Conservation (phyloP, 176 grass and related monocot species). For the Melocanna baccifera region DNA sequence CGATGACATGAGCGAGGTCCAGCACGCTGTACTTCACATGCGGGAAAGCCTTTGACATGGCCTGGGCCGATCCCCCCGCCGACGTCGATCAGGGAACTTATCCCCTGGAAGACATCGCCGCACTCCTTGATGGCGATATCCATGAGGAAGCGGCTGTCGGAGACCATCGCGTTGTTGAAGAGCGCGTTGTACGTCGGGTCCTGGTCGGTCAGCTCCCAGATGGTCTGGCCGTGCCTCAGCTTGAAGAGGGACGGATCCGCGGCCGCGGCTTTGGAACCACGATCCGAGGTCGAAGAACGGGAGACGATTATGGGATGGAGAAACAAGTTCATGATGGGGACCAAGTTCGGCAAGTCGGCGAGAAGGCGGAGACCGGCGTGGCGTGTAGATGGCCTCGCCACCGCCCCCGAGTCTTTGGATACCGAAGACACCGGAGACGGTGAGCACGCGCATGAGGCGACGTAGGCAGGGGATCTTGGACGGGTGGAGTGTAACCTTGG, state of each 20-base stretch:
- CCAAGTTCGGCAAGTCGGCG: neutral
- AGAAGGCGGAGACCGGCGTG: constrained; percentile 13
- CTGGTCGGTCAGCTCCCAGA: constrained; percentile 20
- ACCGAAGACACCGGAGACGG: neutral
- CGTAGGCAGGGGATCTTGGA: constrained; percentile 5
- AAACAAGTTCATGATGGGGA: neutral
- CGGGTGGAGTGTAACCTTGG: neutral
- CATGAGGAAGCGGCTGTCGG: constrained; percentile 27
- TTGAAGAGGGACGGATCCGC: constrained; percentile 5
- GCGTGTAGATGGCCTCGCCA: neutral
- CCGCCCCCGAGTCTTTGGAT: neutral
- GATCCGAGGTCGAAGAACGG: neutral
- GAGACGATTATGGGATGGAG: neutral
- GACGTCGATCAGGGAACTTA: constrained; percentile 47
- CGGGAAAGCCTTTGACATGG: constrained; percentile 42
- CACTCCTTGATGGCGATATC: constrained; percentile 1
- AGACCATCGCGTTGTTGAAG: constrained; percentile 28
- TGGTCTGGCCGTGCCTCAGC: neutral
- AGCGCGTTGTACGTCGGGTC: constrained; percentile 15
- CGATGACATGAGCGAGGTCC: constrained; percentile 50
- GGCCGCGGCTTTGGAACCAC: constrained; percentile 18
- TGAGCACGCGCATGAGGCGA: constrained; percentile 10
- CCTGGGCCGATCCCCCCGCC: constrained; percentile 30
- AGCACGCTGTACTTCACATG: constrained; percentile 41
- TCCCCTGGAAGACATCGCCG: constrained; percentile 24